These are phyloP conservation scores for Colletotrichum cereale DNA, from an alignment of 2,329 filamentous ascomycete species.

Conservation along the genomic window DNA sequence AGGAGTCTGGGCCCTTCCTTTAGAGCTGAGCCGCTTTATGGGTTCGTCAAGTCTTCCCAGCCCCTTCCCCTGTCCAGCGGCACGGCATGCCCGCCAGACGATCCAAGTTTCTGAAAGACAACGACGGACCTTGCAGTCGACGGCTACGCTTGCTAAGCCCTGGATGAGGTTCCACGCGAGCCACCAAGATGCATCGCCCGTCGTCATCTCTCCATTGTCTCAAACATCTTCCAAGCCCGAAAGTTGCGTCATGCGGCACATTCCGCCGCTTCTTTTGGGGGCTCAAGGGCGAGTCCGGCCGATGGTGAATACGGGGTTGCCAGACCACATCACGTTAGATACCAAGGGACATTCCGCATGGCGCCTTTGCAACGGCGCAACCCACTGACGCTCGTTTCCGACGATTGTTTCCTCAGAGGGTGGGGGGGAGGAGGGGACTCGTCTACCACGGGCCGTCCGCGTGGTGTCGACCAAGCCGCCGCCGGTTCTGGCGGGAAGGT, in stretches of 20 bases:
- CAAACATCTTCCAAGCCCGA: neutral
- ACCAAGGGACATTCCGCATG: neutral
- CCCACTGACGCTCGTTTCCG: conserved; percentile 12
- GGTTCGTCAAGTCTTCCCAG: conserved; percentile 12
- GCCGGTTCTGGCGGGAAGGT: conserved; percentile 1
- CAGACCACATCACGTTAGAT: neutral
- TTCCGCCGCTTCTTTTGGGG: neutral
- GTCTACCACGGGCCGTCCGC: conserved; percentile 10
- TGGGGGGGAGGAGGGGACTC: too few species aligned
- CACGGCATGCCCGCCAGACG: neutral
- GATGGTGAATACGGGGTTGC: neutral
- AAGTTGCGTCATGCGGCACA: neutral
- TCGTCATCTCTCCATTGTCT: neutral
- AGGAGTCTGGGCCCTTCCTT: neutral
- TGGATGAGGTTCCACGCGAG: neutral
- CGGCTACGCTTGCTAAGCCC: neutral
- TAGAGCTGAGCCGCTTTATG: conserved; percentile 1
- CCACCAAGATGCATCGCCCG: neutral
- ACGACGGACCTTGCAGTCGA: neutral
- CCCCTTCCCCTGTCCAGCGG: conserved; percentile 3
- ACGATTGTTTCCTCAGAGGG: neutral
- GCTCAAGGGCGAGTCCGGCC: neutral
- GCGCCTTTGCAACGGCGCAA: conserved; percentile 18
- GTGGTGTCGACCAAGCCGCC: conserved; percentile 3
- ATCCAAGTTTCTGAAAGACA: neutral